A percentile compares a stretch with the other conserved stretches of the same genome.
Evolutionary conservation across 2,329 filamentous ascomycete genomes (phyloP).

Genomic region (Diaporthe vexans): DNA sequence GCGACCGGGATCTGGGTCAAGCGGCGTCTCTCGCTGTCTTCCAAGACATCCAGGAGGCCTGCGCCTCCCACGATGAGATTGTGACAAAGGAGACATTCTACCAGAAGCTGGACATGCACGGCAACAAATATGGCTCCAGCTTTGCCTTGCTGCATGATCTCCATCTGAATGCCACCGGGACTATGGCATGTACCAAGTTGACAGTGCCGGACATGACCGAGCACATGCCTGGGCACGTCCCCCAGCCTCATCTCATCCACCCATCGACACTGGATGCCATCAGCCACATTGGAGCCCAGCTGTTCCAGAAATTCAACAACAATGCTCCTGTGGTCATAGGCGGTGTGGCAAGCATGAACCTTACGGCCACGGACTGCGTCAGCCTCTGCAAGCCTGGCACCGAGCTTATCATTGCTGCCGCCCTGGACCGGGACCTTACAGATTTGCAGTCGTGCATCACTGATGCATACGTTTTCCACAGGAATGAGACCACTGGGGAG

Average conservation of each 20-base stretch:
- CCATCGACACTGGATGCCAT: conserved; percentile 19
- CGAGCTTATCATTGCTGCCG: conserved; percentile 38
- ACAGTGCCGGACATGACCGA: conserved; percentile 6
- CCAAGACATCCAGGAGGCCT: conserved; percentile 13
- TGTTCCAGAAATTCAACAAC: conserved; percentile 38
- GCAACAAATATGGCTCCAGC: conserved; percentile 10
- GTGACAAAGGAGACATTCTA: neutral
- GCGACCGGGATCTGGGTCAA: neutral
- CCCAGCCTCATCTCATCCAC: conserved; percentile 26
- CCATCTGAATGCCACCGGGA: neutral
- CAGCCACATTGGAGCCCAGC: conserved; percentile 11
- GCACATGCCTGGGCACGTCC: neutral
- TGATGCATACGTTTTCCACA: conserved; percentile 10
- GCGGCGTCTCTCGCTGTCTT: neutral
- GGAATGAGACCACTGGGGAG: neutral
- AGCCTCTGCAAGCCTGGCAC: conserved; percentile 30
- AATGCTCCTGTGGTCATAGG: conserved; percentile 10
- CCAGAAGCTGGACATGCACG: conserved; percentile 6
- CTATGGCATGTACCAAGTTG: conserved; percentile 1
- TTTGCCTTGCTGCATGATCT: conserved; percentile 2
- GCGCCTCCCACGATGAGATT: neutral
- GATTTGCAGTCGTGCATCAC: conserved; percentile 35
- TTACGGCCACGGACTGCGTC: conserved; percentile 5
- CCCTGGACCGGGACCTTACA: conserved; percentile 10
- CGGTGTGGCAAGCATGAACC: conserved; percentile 12